Evolutionary conservation across 345 rosid genomes (phyloP), one percentile per base, ranked within the genome.

Genomic region (Anacardium occidentale): DNA sequence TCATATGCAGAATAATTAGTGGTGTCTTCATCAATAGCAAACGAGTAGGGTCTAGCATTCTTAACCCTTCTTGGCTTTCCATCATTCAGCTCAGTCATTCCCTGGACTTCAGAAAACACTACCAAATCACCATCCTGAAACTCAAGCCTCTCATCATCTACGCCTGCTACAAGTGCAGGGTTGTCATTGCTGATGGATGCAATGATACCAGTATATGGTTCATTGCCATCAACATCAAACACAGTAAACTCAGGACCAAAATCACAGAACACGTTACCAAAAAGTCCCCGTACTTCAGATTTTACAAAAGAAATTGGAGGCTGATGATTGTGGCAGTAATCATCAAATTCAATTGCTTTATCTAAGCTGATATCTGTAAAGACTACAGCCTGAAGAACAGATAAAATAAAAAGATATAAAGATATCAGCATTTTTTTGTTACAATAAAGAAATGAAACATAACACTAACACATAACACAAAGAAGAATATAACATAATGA

Each of bases 51-150:
- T 76, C 88, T 86, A 24, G 89, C 85, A 66, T 74, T 89, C 76
- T 83, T 89, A 64, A 92, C 75, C 78, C 85, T 90, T 81, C 98
- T 92, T 29, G 94, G 97, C 51, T 79, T 92, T 17, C 94, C 97
- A 86, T 92, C 98, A 86, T 92, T 90, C 62, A 89, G 58, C 74
- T 89, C 91, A 6, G 77, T 76, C 90, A 87, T 87, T 62, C 94
- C 94, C 21, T 82, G 79, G 69, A 89, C 85, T 77, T 85, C 91
- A 69, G 91, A 85, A 82, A 89, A 89, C 63, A 87, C 78, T 26
- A 87, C 94, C 61, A 83, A 74, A 76, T 89, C 87, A 45, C 94
- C 94, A 69, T 89, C 91, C 68, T 87, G 83, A 75, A 89, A 86
- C 75, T 87, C 91, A 63, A 85, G 81, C 79, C 90, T 87, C 80